Base-by-base conservation (phyloP, 805 yeast genomes). In the Ogataea trehalophila region DNA sequence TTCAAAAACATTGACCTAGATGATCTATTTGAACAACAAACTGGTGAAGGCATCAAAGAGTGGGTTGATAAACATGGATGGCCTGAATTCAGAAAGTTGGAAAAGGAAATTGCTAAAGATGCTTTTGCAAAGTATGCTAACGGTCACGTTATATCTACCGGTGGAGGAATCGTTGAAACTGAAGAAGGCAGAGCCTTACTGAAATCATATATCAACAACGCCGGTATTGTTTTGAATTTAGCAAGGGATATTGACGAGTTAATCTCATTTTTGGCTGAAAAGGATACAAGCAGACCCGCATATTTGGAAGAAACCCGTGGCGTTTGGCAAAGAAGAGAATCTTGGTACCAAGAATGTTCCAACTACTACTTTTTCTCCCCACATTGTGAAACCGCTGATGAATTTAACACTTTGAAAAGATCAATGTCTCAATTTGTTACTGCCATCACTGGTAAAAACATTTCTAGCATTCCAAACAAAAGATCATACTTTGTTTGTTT, bases 151-250 rank as follows among this genome's bases (percentile, higher is more conserved):
- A 76, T 92, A 46, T 87, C 98, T 0, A 87, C 97, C 43, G 99
- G 99, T 33, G 99, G 99, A 39, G 99, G 99, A 9, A 74, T 94
- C 50, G 95, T 94, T 26, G 98, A 92, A 67, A 76, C 76, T 37
- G 74, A 74, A 7, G 76, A 66, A n/a, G 81, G 95, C 5, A 78
- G 97, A 57, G 73, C 73, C 11, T 54, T 79, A 7, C 72, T 94
- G 63, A 75, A 81, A 56, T 62, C 72, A 7, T 86, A 81, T 63
- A 59, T 65, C 37, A 66, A 68, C 7, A 66, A 68, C 7, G 58
- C 69, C 20, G 96, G 96, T 37, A 76, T 87, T 53, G 98, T 94
- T 13, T 72, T 94, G 46, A 97, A 94, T 59, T 74, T 94, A 49
- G 97, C 92, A 65, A 83, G 99, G 55, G 87, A 87, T 58, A 77